These are phyloP conservation scores for Candolleomyces efflorescens DNA, from an alignment of 768 basidiomycete species.

Conservation along the genomic window DNA sequence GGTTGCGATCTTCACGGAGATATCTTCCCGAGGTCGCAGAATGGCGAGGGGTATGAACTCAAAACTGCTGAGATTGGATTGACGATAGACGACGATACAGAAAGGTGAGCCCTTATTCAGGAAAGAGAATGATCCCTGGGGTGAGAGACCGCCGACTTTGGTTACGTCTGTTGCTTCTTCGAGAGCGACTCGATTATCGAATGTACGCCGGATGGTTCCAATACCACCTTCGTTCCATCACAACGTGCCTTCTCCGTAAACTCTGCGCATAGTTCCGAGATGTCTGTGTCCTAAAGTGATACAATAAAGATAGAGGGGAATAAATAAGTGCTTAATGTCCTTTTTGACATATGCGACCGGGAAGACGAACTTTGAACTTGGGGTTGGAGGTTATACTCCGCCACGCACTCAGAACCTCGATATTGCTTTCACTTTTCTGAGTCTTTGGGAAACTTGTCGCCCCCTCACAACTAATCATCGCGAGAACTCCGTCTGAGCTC, in stretches of 20 bases:
- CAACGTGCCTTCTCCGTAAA: conserved; percentile 81
- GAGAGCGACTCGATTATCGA: conserved; percentile 42
- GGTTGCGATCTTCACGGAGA: neutral
- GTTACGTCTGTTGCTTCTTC: conserved; percentile 19
- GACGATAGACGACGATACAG: neutral
- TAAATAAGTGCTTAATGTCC: conserved; percentile 6
- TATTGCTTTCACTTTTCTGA: conserved; percentile 63
- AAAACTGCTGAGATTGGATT: neutral
- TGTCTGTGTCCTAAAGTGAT: conserved; percentile 58
- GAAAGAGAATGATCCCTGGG: neutral
- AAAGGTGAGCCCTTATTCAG: neutral
- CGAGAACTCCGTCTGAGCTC: conserved; percentile 40
- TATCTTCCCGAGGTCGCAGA: neutral
- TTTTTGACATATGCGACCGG: conserved; percentile 2
- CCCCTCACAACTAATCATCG: conserved; percentile 63
- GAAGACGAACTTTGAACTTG: conserved; percentile 62
- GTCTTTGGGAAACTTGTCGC: conserved; percentile 62
- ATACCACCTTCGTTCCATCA: conserved; percentile 79
- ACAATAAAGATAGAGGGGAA: conserved; percentile 9
- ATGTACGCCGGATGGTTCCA: conserved; percentile 53
- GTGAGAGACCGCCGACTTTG: neutral
- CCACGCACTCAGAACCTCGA: conserved; percentile 81
- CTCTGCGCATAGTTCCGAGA: conserved; percentile 74
- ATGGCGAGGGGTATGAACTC: neutral
- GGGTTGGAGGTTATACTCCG: conserved; percentile 70